A percentile compares a stretch with the other conserved stretches of the same genome.
Evolutionary conservation across 2,329 filamentous ascomycete species (phyloP).

Genomic region (Colletotrichum sp.): DNA sequence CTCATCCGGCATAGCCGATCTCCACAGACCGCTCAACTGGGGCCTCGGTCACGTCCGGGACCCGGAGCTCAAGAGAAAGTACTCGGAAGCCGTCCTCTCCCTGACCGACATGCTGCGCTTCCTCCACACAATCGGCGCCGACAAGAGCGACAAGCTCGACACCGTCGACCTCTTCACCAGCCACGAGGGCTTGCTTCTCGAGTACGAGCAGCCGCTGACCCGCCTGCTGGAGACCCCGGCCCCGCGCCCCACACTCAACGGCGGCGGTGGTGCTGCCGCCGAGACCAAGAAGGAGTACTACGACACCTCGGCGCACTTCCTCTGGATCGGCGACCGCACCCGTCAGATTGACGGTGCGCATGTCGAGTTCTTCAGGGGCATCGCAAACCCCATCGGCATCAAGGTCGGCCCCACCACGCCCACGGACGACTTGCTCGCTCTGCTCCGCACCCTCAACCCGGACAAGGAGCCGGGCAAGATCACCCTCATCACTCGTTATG

Average conservation of each 20-base stretch:
- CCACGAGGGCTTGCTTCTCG: conserved; percentile 91
- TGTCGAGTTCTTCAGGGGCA: conserved; percentile 96
- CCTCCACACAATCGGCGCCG: conserved; percentile 91
- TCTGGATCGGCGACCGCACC: conserved; percentile 98
- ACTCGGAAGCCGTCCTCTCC: conserved; percentile 81
- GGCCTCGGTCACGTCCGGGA: conserved; percentile 90
- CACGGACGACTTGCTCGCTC: conserved; percentile 73
- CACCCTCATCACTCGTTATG: conserved; percentile 95
- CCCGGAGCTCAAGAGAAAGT: conserved; percentile 82
- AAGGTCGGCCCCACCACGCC: conserved; percentile 93
- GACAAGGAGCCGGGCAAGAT: conserved; percentile 85
- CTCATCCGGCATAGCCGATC: conserved; percentile 87
- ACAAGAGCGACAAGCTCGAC: conserved; percentile 82
- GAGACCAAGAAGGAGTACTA: conserved; percentile 72
- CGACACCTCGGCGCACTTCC: conserved; percentile 93
- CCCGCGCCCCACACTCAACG: conserved; percentile 30
- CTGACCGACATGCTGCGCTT: conserved; percentile 93
- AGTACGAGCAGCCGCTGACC: conserved; percentile 92
- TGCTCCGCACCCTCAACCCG: conserved; percentile 89
- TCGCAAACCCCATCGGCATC: conserved; percentile 94
- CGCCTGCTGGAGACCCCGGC: conserved; percentile 72
- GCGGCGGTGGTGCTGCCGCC: conserved; percentile 29
- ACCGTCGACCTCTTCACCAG: conserved; percentile 96
- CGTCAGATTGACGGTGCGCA: conserved; percentile 92
- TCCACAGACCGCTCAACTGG: conserved; percentile 95